Evolutionary conservation across 805 yeast species (phyloP).

Genomic region (Hanseniaspora thailandica): DNA sequence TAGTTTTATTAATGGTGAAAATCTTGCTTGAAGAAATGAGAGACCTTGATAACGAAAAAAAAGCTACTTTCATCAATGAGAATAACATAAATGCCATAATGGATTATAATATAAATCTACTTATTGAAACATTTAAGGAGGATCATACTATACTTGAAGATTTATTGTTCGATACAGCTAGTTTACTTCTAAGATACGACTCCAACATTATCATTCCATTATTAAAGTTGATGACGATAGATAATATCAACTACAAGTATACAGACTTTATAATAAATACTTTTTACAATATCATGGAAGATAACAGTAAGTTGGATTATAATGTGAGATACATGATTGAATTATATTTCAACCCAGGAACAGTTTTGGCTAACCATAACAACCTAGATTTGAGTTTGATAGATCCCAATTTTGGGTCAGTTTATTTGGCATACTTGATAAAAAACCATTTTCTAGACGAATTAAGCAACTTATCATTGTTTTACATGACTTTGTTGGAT

Average conservation of each 20-base stretch:
- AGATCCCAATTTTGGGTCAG: conserved; percentile 26
- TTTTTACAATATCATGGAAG: conserved; percentile 21
- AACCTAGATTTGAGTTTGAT: conserved; percentile 16
- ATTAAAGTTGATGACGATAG: conserved; percentile 22
- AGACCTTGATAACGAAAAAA: not conserved
- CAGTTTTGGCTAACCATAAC: conserved; percentile 18
- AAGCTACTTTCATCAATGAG: not conserved
- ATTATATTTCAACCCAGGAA: conserved; percentile 25
- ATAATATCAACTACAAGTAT: conserved; percentile 20
- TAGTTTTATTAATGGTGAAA: conserved; percentile 24
- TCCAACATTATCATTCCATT: not conserved
- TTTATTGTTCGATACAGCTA: not conserved
- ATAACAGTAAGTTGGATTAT: conserved; percentile 25
- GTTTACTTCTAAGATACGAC: not conserved
- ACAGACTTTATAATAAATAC: conserved; percentile 24
- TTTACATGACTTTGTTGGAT: conserved; percentile 27
- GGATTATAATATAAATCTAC: not conserved
- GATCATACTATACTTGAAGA: not conserved
- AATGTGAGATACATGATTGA: conserved; percentile 26
- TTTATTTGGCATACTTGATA: conserved; percentile 28
- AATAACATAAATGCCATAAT: not conserved
- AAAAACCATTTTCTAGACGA: conserved; percentile 24
- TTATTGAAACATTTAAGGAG: not conserved
- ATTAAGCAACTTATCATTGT: conserved; percentile 26
- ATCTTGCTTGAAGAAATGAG: conserved; percentile 17